phyloP scores from a whole-genome alignment of 352 stramenopile species.

The Phytophthora brassicae region DNA sequence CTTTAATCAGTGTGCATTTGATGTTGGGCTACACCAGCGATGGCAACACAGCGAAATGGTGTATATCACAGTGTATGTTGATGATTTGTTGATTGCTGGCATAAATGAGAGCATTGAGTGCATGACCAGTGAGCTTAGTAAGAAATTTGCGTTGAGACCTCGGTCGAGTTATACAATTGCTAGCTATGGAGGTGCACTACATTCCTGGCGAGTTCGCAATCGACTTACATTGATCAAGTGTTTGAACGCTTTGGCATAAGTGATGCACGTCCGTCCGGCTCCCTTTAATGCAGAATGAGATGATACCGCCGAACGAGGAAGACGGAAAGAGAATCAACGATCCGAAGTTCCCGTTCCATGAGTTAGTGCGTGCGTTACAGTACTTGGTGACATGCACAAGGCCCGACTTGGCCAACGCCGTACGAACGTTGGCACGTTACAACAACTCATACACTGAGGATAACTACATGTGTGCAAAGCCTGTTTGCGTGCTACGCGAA shows the following conservation, averaged over 20 bases:
- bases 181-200: constrained; percentile 7
- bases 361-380: not conserved
- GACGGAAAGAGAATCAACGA: constrained; percentile 5
- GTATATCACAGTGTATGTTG: no score
- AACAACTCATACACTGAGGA: no score
- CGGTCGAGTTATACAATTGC: not conserved
- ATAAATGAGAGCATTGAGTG: no score
- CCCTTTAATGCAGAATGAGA: constrained; percentile 12
- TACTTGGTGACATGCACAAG: not conserved
- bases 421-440: not conserved
- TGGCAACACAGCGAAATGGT: no score
- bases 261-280: not conserved
- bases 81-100: no score
- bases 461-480: no score
- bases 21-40: no score
- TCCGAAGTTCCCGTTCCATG: not conserved
- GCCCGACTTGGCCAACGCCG: constrained; percentile 6
- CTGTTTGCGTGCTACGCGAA: constrained; percentile 1
- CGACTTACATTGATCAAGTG: not conserved
- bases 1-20: no score
- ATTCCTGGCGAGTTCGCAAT: not conserved
- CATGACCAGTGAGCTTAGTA: no score
- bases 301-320: not conserved
- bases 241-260: constrained; percentile 1
- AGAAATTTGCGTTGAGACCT: constrained; percentile 14